Evolutionary conservation across 805 yeast genomes (phyloP).

Genomic region (Yamadazyma endophytica): DNA sequence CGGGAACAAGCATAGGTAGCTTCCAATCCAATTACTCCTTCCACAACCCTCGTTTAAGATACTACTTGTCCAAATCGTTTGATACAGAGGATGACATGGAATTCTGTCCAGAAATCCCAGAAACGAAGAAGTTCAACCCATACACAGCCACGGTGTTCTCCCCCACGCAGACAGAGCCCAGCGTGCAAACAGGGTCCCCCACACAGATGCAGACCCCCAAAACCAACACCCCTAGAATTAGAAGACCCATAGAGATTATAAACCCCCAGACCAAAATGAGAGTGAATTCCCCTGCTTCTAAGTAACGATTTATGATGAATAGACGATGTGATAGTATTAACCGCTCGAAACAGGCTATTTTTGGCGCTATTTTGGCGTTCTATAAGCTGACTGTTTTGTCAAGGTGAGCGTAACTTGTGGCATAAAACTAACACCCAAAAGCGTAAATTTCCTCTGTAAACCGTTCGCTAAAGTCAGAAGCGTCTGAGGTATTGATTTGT

Average conservation of each 20-base stretch:
- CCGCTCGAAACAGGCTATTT: not conserved
- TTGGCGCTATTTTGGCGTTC: not conserved
- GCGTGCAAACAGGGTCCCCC: constrained; percentile 2
- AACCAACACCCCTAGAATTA: constrained; percentile 52
- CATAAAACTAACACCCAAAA: too few relatives aligned
- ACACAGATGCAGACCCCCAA: constrained; percentile 33
- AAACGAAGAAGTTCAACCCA: constrained; percentile 56
- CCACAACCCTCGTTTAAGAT: constrained; percentile 49
- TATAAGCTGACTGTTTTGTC: not conserved
- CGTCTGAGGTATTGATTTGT: too few relatives aligned
- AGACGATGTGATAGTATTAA: constrained; percentile 2
- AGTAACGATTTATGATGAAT: constrained; percentile 13
- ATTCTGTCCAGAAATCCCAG: constrained; percentile 59
- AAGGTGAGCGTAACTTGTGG: too few relatives aligned
- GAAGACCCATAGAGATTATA: constrained; percentile 57
- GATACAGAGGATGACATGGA: constrained; percentile 62
- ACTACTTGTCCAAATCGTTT: constrained; percentile 56
- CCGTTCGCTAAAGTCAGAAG: too few relatives aligned
- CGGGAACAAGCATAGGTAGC: constrained; percentile 13
- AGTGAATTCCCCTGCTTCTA: constrained; percentile 45
- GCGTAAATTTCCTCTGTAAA: too few relatives aligned
- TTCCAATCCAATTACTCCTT: constrained; percentile 27
- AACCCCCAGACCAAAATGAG: constrained; percentile 60
- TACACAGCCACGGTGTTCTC: constrained; percentile 62
- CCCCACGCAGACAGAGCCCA: too few relatives aligned